Percentiles rank a stretch among this genome's conserved stretches.
These are phyloP conservation scores for Colletotrichum sp. DNA, from an alignment of 2,329 filamentous ascomycete species.

Conservation along the genomic window DNA sequence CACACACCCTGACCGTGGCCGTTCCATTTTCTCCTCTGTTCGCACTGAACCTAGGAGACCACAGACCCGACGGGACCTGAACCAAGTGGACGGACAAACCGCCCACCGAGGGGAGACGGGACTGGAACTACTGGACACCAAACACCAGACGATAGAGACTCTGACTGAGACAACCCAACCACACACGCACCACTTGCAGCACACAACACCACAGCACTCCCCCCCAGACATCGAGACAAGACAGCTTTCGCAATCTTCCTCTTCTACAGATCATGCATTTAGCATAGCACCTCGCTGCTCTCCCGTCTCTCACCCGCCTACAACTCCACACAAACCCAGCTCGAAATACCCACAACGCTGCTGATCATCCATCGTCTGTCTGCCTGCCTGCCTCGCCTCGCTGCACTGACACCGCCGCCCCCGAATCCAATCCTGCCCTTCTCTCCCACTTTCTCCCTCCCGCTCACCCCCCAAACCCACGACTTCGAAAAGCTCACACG, in stretches of 20 bases:
- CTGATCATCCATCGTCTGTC: neutral
- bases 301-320: neutral
- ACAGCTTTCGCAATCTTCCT: neutral
- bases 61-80: neutral
- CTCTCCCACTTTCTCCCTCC: neutral
- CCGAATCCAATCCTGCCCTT: neutral
- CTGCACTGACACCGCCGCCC: neutral
- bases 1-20: neutral
- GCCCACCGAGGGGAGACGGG: neutral
- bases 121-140: neutral
- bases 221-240: neutral
- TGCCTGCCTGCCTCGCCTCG: neutral
- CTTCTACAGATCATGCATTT: slow-evolving; percentile 11
- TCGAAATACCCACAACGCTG: neutral
- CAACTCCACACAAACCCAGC: neutral
- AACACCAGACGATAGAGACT: slow-evolving; percentile 5
- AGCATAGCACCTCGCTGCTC: slow-evolving; percentile 9
- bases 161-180: slow-evolving; percentile 15
- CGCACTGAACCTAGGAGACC: neutral
- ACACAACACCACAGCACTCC: neutral
- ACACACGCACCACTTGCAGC: neutral
- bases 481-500: neutral
- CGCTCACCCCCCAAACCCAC: neutral
- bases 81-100: neutral
- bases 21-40: neutral